Base-by-base conservation (phyloP, 139 green algal genomes). In the Diplosphaera chodatii region DNA sequence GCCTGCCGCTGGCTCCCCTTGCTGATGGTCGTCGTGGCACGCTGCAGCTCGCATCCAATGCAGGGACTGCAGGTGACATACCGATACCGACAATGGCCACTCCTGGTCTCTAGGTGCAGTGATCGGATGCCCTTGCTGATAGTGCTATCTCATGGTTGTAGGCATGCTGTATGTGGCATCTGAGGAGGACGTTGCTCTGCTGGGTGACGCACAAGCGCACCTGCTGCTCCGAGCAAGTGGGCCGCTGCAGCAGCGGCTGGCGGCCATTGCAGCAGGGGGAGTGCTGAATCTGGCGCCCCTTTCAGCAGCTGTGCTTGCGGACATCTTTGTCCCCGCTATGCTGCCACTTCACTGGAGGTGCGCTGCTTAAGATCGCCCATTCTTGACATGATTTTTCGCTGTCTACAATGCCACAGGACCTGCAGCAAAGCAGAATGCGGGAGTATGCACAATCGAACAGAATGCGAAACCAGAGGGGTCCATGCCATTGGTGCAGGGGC, bases 1-100 rank as follows among this genome's bases (percentile, higher is more conserved):
- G 83, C 21, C 70, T 91, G 48, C 67, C 31, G 62, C 75, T 93
- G 67, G 64, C n/a, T 20, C n/a, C 15, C n/a, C 25, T 59, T 78
- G 25, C 33, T 30, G 48, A 59, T 25, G 48, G 48, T 3, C 48
- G 48, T 10, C 48, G 48, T 3, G 48, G 48, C 48, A 59, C 48
- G 13, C 48, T 59, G 48, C 48, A 18, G 16, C 48, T 59, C 3
- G 48, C 48, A 18, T 5, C 27, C 69, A 27, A 31, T 1, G 33
- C 30, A 55, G 63, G 64, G 15, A 4, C 67, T 34, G 72, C 31
- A 3, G 55, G 25, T 4, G 62, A 27, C n/a, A n/a, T n/a, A n/a
- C n/a, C n/a, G n/a, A n/a, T n/a, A n/a, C n/a, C n/a, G n/a, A n/a
- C n/a, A n/a, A n/a, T n/a, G n/a, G n/a, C n/a, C n/a, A n/a, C n/a